These are phyloP conservation scores for Neurospora terricola DNA, from an alignment of 495 filamentous ascomycete species.

Conservation along the genomic window DNA sequence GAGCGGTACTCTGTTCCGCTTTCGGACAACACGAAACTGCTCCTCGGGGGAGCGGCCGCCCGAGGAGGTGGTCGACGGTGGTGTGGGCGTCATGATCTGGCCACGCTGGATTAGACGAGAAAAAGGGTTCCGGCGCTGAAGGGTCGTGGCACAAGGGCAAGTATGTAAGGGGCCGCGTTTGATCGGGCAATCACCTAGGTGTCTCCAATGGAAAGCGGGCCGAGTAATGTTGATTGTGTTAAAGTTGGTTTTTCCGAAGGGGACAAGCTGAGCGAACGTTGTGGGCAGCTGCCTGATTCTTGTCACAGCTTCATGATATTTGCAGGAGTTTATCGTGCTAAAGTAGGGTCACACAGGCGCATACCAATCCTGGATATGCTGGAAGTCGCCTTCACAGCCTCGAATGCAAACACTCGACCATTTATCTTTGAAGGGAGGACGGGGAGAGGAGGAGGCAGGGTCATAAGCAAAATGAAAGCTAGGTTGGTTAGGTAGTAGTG, in stretches of 20 bases:
- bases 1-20: conserved; percentile 87
- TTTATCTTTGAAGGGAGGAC: background rate
- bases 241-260: background rate
- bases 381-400: background rate
- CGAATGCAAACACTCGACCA: background rate
- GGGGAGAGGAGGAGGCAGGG: background rate
- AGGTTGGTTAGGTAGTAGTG: background rate
- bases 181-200: background rate
- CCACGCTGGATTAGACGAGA: background rate
- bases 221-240: background rate
- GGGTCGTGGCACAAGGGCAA: background rate
- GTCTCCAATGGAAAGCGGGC: background rate
- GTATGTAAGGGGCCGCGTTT: background rate
- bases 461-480: background rate
- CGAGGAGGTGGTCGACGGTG: conserved; percentile 75
- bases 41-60: conserved; percentile 72
- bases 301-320: background rate
- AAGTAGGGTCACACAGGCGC: background rate
- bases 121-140: background rate
- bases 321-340: background rate
- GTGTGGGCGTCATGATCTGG: conserved; percentile 72
- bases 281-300: background rate
- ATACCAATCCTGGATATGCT: background rate
- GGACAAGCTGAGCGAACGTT: background rate
- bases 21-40: conserved; percentile 82